Conservation (phyloP, 441 rosid species). For the Capsella rubella region DNA sequence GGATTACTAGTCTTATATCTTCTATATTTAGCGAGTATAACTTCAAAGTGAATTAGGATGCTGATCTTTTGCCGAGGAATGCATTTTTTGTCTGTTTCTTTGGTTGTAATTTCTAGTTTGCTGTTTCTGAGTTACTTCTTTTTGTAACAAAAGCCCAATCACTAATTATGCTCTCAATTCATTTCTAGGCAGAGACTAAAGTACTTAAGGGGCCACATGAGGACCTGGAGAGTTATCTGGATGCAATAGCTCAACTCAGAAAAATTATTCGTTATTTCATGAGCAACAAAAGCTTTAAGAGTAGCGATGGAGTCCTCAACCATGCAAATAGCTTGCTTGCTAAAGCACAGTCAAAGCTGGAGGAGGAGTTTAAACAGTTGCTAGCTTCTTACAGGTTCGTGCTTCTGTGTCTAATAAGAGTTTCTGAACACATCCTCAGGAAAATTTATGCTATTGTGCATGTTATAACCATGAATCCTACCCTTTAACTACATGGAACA, state of each 20-base stretch:
- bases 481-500: not conserved
- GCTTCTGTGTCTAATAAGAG: conserved; percentile 25
- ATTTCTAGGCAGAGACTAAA: conserved; percentile 84
- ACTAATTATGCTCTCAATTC: conserved; percentile 37
- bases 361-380: conserved; percentile 91
- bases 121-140: not conserved
- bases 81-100: not conserved
- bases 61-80: not conserved
- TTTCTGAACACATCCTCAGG: not conserved
- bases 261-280: conserved; percentile 72
- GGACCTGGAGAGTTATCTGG: conserved; percentile 89
- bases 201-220: conserved; percentile 94
- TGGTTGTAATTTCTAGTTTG: not conserved
- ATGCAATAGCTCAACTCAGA: conserved; percentile 87
- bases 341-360: conserved; percentile 92
- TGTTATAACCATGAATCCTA: conserved; percentile 4
- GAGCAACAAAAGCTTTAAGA: conserved; percentile 71
- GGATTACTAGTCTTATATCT: no score
- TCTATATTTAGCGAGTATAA: no score
- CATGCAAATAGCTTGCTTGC: conserved; percentile 79
- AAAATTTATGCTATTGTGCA: conserved; percentile 6
- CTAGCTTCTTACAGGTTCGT: conserved; percentile 82
- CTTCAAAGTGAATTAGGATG: not conserved
- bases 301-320: conserved; percentile 70
- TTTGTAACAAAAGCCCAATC: not conserved